A percentile compares a stretch with the other conserved stretches of the same genome.
phyloP scores from a whole-genome alignment of 1,284 basidiomycete species.

The Cryptococcus amylolentus region DNA sequence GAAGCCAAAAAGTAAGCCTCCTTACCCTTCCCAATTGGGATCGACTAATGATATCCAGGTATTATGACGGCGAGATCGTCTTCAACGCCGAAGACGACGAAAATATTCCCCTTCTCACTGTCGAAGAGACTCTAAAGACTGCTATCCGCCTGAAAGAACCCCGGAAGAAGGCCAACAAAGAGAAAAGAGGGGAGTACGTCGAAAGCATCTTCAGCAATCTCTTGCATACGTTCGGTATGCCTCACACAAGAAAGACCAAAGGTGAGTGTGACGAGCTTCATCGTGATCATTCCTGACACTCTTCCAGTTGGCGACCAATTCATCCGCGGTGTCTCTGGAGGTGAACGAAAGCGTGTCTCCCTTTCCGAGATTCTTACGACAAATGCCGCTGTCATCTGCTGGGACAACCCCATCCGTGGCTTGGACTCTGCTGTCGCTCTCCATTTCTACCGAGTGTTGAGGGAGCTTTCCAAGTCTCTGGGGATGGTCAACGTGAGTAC shows the following conservation, averaged over 20 bases:
- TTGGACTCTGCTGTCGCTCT: conserved; percentile 77
- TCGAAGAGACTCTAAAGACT: neutral
- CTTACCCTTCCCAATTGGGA: neutral
- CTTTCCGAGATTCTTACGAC: conserved; percentile 1
- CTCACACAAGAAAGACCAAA: neutral
- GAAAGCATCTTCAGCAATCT: neutral
- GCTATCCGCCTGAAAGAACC: conserved; percentile 13
- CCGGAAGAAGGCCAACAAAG: conserved; percentile 18
- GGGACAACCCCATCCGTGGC: conserved; percentile 65
- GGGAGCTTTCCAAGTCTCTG: neutral
- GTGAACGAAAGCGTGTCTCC: conserved; percentile 10
- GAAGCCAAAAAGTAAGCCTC: neutral
- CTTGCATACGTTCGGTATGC: conserved; percentile 1
- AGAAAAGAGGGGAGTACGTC: neutral
- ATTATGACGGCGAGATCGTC: conserved; percentile 8
- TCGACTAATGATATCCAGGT: neutral
- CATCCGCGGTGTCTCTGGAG: neutral
- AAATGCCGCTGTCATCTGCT: conserved; percentile 9
- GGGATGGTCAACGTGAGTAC: neutral
- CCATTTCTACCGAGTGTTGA: conserved; percentile 1
- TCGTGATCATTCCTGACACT: conserved; percentile 7
- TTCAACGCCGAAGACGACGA: conserved; percentile 26
- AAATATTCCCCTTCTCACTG: neutral
- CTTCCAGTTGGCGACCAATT: neutral
- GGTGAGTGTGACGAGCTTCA: neutral